phyloP scores from a whole-genome alignment of 345 rosid genomes.

The Euphorbia pulcherrima region DNA sequence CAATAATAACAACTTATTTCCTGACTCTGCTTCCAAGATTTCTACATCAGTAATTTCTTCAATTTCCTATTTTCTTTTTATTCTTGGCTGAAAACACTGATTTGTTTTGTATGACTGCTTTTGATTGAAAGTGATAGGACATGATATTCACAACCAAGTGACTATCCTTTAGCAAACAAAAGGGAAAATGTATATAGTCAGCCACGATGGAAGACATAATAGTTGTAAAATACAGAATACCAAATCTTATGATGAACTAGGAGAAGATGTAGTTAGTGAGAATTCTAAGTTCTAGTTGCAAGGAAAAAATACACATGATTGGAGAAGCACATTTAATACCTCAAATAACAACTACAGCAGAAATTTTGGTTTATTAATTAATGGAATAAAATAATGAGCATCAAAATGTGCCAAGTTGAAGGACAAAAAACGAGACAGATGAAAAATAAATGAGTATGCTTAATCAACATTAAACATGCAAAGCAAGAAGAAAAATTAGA shows the following conservation, averaged over 20 bases:
- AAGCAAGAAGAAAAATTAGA: background rate
- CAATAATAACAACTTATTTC: background rate
- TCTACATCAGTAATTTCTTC: background rate
- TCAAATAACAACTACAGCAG: background rate
- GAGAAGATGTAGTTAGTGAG: background rate
- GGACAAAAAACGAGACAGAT: background rate
- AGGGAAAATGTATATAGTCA: background rate
- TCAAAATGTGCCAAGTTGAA: background rate
- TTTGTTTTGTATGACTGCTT: background rate
- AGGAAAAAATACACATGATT: background rate
- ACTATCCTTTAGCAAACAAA: background rate
- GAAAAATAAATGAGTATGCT: background rate
- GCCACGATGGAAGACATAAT: background rate
- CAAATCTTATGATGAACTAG: background rate
- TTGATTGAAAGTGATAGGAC: background rate
- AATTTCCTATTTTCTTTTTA: background rate
- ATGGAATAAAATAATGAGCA: background rate
- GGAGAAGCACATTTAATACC: background rate
- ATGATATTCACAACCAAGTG: background rate
- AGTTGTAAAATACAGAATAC: background rate
- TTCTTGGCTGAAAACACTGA: background rate
- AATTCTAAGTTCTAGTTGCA: background rate
- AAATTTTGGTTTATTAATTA: conserved; percentile 4
- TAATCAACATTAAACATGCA: background rate
- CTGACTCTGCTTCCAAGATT: background rate